phyloP scores from a whole-genome alignment of 345 rosid species.

The Citrus unshiu region DNA sequence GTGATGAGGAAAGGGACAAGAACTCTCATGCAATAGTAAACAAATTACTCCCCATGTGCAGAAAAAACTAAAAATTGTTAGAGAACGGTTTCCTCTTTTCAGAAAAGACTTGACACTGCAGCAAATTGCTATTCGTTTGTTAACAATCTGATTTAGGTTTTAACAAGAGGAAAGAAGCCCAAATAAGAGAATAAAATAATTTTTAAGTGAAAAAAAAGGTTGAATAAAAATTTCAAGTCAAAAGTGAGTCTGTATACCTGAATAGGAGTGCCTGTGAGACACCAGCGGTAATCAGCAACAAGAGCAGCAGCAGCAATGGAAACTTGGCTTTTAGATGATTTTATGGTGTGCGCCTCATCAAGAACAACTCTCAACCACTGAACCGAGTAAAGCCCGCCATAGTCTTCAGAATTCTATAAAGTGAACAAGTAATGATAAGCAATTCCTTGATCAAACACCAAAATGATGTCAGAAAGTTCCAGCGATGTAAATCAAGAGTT shows the following conservation, averaged over 20 bases:
- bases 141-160: not conserved
- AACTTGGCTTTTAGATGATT: slow-evolving; percentile 78
- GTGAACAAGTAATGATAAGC: not conserved
- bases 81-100: not conserved
- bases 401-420: slow-evolving; percentile 53
- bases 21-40: not conserved
- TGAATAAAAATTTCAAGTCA: not conserved
- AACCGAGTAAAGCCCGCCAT: slow-evolving; percentile 69
- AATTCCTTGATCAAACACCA: not conserved
- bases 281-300: slow-evolving; percentile 94
- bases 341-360: slow-evolving; percentile 96
- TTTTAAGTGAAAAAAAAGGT: not conserved
- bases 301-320: slow-evolving; percentile 83
- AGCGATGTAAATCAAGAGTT: not conserved
- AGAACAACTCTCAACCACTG: slow-evolving; percentile 95
- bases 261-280: slow-evolving; percentile 99
- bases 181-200: not conserved
- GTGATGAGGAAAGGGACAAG: not conserved
- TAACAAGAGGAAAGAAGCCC: not conserved
- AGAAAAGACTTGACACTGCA: not conserved
- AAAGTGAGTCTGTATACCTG: slow-evolving; percentile 49
- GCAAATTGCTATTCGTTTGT: not conserved
- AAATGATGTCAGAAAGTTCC: not conserved
- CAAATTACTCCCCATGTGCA: not conserved
- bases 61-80: not conserved